Base-by-base conservation (phyloP, 768 basidiomycete species). In the Gelatoporia subvermispora region DNA sequence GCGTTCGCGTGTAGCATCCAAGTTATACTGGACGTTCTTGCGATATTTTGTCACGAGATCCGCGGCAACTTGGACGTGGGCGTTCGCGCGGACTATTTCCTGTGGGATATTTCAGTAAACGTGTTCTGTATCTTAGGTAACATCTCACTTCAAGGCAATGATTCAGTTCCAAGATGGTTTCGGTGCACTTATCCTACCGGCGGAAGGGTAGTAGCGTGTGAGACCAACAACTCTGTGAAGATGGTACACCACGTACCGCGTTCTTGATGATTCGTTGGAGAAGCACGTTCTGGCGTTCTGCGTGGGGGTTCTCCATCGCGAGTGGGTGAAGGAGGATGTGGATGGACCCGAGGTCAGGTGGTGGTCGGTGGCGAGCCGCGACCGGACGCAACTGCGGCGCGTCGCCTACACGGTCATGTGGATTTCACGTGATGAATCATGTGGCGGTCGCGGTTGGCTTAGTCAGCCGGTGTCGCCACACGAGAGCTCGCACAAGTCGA, bases 301-400 rank as follows among this genome's bases (percentile, higher is more conserved):
- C 89, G 58, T 97, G 93, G 18, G 93, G 93, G 65, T 95, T 95
- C 68, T 96, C 92, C 93, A 96, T 95, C n/a, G n/a, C n/a, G n/a
- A n/a, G n/a, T n/a, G n/a, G n/a, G n/a, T n/a, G n/a, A n/a, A n/a
- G n/a, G n/a, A n/a, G n/a, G n/a, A n/a, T n/a, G n/a, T n/a, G n/a
- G n/a, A n/a, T n/a, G n/a, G n/a, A n/a, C n/a, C n/a, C n/a, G n/a
- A n/a, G n/a, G n/a, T n/a, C n/a, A n/a, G n/a, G n/a, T n/a, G n/a
- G n/a, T n/a, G n/a, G n/a, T n/a, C n/a, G n/a, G n/a, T n/a, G n/a
- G n/a, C n/a, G n/a, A n/a, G n/a, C n/a, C n/a, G n/a, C n/a, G n/a
- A n/a, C n/a, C n/a, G n/a, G n/a, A n/a, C n/a, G n/a, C n/a, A n/a
- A n/a, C n/a, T n/a, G n/a, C n/a, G n/a, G n/a, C n/a, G n/a, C n/a